Conservation (phyloP, 2,329 filamentous ascomycete species). For the Colletotrichum spinosum region DNA sequence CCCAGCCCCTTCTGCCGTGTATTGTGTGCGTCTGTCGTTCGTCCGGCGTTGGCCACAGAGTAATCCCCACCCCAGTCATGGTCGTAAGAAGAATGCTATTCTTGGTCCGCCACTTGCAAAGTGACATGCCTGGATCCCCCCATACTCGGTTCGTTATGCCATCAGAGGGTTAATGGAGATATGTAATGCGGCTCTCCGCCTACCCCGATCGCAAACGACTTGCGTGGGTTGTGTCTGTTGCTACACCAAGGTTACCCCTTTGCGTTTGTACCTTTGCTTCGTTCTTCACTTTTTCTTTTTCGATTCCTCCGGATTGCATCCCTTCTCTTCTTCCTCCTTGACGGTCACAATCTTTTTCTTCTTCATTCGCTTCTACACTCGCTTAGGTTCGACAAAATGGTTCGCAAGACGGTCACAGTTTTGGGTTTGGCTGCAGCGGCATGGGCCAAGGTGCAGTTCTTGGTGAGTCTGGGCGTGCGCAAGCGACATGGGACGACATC, state of each 20-base stretch:
- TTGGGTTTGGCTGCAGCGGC: constrained; percentile 31
- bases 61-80: constrained; percentile 1
- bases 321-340: constrained; percentile 14
- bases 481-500: constrained; percentile 16
- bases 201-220: not conserved
- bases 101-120: constrained; percentile 6
- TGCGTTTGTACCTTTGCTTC: constrained; percentile 25
- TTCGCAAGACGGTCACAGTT: constrained; percentile 27
- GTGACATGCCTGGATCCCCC: not conserved
- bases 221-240: constrained; percentile 3
- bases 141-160: not conserved
- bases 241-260: constrained; percentile 10
- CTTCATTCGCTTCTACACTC: constrained; percentile 26
- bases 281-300: not conserved
- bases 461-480: constrained; percentile 29
- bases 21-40: not conserved
- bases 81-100: constrained; percentile 22
- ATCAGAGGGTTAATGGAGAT: constrained; percentile 1
- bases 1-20: constrained; percentile 5
- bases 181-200: constrained; percentile 33
- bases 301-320: constrained; percentile 30
- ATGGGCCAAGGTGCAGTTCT: constrained; percentile 35
- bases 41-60: too few relatives aligned
- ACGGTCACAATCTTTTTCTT: constrained; percentile 1
- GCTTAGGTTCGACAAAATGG: constrained; percentile 31